phyloP scores from a whole-genome alignment of 345 rosid genomes.

The Populus nigra region DNA sequence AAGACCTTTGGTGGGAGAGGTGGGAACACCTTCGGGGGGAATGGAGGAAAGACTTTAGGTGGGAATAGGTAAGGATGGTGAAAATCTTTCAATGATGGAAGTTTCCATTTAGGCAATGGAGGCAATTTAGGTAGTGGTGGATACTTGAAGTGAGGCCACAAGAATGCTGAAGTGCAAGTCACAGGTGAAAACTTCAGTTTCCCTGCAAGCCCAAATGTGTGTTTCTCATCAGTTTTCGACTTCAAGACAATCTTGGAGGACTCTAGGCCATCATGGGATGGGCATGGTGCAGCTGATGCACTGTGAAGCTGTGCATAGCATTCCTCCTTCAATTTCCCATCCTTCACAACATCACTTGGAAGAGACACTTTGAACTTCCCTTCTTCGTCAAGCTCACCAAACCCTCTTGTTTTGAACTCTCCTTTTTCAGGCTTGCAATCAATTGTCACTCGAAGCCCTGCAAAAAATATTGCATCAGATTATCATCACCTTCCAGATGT shows the following conservation, averaged over 20 bases:
- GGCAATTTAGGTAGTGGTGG: constrained; percentile 36
- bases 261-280: constrained; percentile 48
- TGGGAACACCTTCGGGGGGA: constrained; percentile 13
- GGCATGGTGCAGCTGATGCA: constrained; percentile 56
- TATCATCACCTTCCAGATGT: background rate
- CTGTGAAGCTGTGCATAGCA: constrained; percentile 89
- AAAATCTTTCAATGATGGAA: constrained; percentile 34
- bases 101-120: constrained; percentile 19
- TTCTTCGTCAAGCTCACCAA: constrained; percentile 48
- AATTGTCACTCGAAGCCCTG: constrained; percentile 70
- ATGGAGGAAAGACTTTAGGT: constrained; percentile 20
- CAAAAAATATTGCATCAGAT: background rate
- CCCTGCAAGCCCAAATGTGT: constrained; percentile 51
- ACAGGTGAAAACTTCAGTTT: constrained; percentile 57
- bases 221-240: constrained; percentile 40
- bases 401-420: constrained; percentile 52
- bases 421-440: constrained; percentile 63
- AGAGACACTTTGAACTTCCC: constrained; percentile 64
- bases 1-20: constrained; percentile 7
- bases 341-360: constrained; percentile 46
- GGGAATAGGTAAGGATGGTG: constrained; percentile 18
- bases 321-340: constrained; percentile 58
- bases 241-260: constrained; percentile 54
- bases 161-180: constrained; percentile 54
- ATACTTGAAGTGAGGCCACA: constrained; percentile 47